Conservation (phyloP, 805 yeast species). For the Scheffersomyces coipomensis region DNA sequence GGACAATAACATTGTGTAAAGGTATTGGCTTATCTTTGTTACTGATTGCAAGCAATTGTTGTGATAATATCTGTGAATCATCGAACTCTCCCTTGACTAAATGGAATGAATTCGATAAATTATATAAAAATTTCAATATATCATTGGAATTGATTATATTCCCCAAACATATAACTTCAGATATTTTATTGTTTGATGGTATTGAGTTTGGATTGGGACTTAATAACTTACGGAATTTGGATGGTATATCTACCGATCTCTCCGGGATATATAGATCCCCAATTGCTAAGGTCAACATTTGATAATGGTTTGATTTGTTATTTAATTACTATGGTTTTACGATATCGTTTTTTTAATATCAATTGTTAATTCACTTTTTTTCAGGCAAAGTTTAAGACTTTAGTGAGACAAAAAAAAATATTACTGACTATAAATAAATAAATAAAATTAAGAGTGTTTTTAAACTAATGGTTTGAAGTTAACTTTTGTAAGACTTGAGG, state of each 20-base stretch:
- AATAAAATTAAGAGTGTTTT: neutral
- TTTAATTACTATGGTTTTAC: no score
- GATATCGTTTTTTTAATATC: no score
- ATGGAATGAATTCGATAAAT: slow-evolving; percentile 69
- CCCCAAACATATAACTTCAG: slow-evolving; percentile 83
- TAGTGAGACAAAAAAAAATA: no score
- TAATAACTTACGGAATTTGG: slow-evolving; percentile 69
- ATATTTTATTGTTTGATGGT: slow-evolving; percentile 59
- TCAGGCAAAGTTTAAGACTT: no score
- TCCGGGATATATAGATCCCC: slow-evolving; percentile 93
- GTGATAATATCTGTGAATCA: slow-evolving; percentile 36
- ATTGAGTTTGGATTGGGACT: slow-evolving; percentile 54
- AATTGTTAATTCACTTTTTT: no score
- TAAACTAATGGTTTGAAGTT: slow-evolving; percentile 30
- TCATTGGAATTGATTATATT: slow-evolving; percentile 69
- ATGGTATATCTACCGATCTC: slow-evolving; percentile 63
- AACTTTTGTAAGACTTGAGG: slow-evolving; percentile 65
- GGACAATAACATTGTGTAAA: slow-evolving; percentile 59
- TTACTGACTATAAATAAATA: no score
- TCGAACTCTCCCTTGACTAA: slow-evolving; percentile 86
- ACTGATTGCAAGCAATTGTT: slow-evolving; percentile 22
- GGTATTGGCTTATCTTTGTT: slow-evolving; percentile 43
- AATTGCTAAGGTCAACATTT: slow-evolving; percentile 61
- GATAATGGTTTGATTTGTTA: no score
- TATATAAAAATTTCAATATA: slow-evolving; percentile 62